These are phyloP conservation scores for Botrytis fabae DNA, from an alignment of 2,329 filamentous ascomycete species.

Conservation along the genomic window DNA sequence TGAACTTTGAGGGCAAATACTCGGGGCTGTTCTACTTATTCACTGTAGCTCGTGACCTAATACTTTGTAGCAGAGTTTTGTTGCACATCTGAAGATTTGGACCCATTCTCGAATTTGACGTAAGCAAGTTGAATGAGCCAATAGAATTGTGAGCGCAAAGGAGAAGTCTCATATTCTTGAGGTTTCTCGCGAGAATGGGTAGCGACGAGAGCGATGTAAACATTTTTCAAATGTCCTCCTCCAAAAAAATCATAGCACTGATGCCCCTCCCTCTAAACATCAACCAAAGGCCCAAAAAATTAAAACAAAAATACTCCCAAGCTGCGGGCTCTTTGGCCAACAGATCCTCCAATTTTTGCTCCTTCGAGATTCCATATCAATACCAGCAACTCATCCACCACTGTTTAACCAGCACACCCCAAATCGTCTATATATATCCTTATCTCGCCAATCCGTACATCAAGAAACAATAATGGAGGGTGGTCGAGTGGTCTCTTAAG, in stretches of 20 bases:
- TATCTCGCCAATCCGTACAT: neutral
- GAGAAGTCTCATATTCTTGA: neutral
- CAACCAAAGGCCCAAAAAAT: neutral
- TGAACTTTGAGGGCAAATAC: neutral
- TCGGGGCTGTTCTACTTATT: neutral
- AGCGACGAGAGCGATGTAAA: neutral
- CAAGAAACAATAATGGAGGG: neutral
- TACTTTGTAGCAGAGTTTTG: neutral
- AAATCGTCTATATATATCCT: neutral
- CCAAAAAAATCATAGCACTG: neutral
- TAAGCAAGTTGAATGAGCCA: neutral
- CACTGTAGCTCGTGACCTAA: neutral
- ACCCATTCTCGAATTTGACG: conserved; percentile 8
- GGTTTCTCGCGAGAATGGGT: neutral
- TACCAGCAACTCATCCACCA: neutral
- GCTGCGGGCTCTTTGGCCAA: neutral
- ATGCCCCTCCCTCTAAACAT: neutral
- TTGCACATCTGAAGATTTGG: neutral
- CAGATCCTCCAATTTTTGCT: neutral
- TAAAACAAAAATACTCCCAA: neutral
- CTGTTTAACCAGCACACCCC: neutral
- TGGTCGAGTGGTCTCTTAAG: neutral
- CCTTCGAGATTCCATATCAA: neutral
- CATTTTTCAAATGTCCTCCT: neutral
- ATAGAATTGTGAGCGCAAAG: neutral